Evolutionary conservation across 1,139 yeast genomes (phyloP).

Genomic region (Candida pseudocylindracea): DNA sequence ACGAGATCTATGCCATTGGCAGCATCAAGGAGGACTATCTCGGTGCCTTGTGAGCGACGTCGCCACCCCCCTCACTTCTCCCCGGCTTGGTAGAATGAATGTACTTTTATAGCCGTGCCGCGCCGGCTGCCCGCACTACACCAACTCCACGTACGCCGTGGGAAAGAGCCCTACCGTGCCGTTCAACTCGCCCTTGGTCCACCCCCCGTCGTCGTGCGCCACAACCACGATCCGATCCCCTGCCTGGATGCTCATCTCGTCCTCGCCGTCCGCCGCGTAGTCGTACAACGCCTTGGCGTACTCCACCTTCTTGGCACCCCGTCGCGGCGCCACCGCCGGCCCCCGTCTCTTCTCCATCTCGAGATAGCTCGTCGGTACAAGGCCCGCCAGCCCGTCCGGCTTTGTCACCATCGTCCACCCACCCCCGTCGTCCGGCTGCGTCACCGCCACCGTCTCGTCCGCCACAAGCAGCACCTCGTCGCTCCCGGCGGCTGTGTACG

Average conservation of each 20-base stretch:
- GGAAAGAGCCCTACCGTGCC: slow-evolving; percentile 69
- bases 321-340: slow-evolving; percentile 67
- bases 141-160: slow-evolving; percentile 37
- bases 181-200: slow-evolving; percentile 83
- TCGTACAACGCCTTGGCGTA: slow-evolving; percentile 62
- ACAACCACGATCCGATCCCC: slow-evolving; percentile 59
- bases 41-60: slow-evolving; percentile 20
- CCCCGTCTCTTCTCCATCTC: slow-evolving; percentile 37
- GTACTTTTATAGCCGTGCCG: too few relatives aligned
- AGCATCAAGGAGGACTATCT: slow-evolving; percentile 92
- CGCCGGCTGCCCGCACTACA: slow-evolving; percentile 4
- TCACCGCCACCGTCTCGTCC: slow-evolving; percentile 38
- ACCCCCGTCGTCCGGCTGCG: slow-evolving; percentile 64
- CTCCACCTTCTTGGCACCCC: slow-evolving; percentile 43
- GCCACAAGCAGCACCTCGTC: slow-evolving; percentile 48
- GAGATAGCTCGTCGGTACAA: slow-evolving; percentile 79
- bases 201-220: slow-evolving; percentile 66
- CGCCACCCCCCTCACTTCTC: too few relatives aligned
- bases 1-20: slow-evolving; percentile 92
- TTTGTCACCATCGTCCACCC: slow-evolving; percentile 65
- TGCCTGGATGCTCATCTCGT: slow-evolving; percentile 46
- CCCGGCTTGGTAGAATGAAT: too few relatives aligned
- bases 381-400: slow-evolving; percentile 29
- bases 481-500: slow-evolving; percentile 45
- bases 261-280: slow-evolving; percentile 64